phyloP scores from a whole-genome alignment of 495 filamentous ascomycete species.

The Xylaria telfairii region DNA sequence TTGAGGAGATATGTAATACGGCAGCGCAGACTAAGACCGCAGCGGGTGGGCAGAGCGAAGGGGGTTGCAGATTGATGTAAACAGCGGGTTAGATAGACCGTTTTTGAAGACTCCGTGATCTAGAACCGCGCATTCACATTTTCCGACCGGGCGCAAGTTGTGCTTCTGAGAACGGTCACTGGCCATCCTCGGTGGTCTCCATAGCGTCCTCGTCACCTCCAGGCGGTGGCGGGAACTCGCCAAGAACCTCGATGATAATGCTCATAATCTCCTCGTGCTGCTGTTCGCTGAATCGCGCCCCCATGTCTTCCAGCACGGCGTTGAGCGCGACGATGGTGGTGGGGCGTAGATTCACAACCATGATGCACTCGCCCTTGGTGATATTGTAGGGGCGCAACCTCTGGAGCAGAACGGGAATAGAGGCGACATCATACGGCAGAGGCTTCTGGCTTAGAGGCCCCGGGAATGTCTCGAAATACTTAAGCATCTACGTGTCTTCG shows the following conservation, averaged over 20 bases:
- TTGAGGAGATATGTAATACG: conserved; percentile 78
- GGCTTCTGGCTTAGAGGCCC: conserved; percentile 52
- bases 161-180: conserved; percentile 21
- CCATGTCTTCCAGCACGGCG: conserved; percentile 53
- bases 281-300: conserved; percentile 49
- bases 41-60: conserved; percentile 51
- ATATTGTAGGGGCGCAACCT: conserved; percentile 47
- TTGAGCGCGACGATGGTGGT: conserved; percentile 43
- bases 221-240: conserved; percentile 37
- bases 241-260: conserved; percentile 51
- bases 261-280: conserved; percentile 50
- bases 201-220: conserved; percentile 32
- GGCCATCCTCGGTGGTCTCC: conserved; percentile 41
- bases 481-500: conserved; percentile 36
- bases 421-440: conserved; percentile 39
- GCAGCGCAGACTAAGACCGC: conserved; percentile 65
- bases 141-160: not conserved
- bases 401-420: conserved; percentile 44
- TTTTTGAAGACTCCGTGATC: not conserved
- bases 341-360: conserved; percentile 54
- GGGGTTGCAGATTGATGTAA: conserved; percentile 48
- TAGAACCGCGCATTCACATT: not conserved
- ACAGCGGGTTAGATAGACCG: not conserved
- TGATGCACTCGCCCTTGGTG: conserved; percentile 53
- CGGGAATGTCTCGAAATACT: conserved; percentile 48